phyloP scores from a whole-genome alignment of 139 green algal genomes.

The Chlamydomonas sp. region DNA sequence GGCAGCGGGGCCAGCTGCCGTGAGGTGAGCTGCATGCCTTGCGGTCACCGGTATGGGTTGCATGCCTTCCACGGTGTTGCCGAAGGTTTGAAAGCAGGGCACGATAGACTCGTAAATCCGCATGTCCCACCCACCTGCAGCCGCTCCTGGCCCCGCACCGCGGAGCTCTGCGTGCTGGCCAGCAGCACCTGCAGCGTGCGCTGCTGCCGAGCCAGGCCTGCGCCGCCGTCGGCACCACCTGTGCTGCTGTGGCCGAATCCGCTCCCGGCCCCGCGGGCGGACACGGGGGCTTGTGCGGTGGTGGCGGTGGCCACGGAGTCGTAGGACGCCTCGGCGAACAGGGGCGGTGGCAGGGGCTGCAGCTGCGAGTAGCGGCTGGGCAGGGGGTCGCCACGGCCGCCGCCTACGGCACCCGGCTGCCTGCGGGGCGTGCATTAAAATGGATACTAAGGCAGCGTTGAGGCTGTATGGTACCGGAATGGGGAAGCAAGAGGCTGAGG shows the following conservation, averaged over 20 bases:
- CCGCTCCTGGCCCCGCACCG: conserved; percentile 11
- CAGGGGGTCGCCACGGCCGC: not conserved
- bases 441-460: too few species aligned
- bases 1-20: not conserved
- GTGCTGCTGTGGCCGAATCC: not conserved
- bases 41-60: too few species aligned
- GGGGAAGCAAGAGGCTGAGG: too few species aligned
- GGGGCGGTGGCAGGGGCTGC: conserved; percentile 12
- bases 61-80: too few species aligned
- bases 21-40: not conserved
- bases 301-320: not conserved
- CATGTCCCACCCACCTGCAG: conserved; percentile 4
- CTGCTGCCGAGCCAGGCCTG: conserved; percentile 2
- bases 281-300: not conserved
- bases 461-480: too few species aligned
- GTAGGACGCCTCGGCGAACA: conserved; percentile 14
- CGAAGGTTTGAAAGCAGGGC: too few species aligned
- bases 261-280: not conserved
- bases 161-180: not conserved
- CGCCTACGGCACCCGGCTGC: too few species aligned
- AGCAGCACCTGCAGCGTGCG: conserved; percentile 36
- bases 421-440: too few species aligned
- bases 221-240: not conserved
- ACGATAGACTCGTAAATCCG: too few species aligned
- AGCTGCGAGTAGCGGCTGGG: not conserved